Base-by-base conservation (phyloP, 2,329 filamentous ascomycete species). In the Beauveria caledonica region DNA sequence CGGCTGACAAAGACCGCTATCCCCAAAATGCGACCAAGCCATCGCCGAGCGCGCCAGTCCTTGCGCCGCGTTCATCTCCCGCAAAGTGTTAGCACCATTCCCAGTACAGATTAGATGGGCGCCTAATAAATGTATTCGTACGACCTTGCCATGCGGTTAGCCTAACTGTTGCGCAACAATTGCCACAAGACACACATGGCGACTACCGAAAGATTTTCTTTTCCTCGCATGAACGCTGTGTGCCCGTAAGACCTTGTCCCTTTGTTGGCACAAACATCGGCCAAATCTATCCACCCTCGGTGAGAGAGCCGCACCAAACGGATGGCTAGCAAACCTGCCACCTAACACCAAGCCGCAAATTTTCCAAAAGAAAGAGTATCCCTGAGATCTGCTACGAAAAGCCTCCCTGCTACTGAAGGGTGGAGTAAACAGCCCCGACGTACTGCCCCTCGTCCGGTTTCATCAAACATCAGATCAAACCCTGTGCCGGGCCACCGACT, bases 51-150 rank as follows among this genome's bases (percentile, higher is more conserved):
- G 33, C 56, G 46, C 46, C 33, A 25, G 17, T 45, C 8, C 13
- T 44, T 36, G 33, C 11, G 11, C 33, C 27, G 23, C 40, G 13
- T 42, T 46, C 8, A 21, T 44, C 27, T 9, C 8, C 2, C 17
- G 39, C 54, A 36, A 29, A 57, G 40, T 49, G 49, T 57, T 57
- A 57, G 54, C 33, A 57, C 45, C 42, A 49, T 15, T 25, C 21
- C 33, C 13, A 36, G 13, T 36, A 6, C 17, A 42, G 40, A 42
- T 36, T 36, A 36, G n/a, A 52, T 52, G 49, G 51, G 51, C 51
- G 33, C 54, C 9, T 27, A 48, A 55, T 27, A 50, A 56, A 21
- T 36, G 33, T 36, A 15, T 6, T 5, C 11, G n/a, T 48, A 29
- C 44, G 45, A 46, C 29, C 25, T 36, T 19, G 13, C 8, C 44